phyloP scores from a whole-genome alignment of 31 red algal genomes.

The Porphyra umbilicalis region DNA sequence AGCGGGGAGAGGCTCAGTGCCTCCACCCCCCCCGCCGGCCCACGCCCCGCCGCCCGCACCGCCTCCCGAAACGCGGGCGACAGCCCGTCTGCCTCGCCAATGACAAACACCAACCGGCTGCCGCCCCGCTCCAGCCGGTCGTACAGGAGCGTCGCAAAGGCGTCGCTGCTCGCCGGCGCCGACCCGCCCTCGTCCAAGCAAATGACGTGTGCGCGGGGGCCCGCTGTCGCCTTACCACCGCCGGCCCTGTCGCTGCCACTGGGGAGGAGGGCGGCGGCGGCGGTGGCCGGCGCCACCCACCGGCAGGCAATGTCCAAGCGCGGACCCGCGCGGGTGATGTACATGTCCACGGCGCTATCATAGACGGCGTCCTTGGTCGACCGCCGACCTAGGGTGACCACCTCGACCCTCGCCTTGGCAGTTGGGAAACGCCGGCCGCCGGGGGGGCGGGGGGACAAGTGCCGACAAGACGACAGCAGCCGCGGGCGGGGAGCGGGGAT shows the following conservation, averaged over 20 bases:
- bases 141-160: constrained; percentile 50
- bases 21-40: constrained; percentile 1
- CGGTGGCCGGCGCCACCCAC: constrained; percentile 14
- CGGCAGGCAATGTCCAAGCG: constrained; percentile 7
- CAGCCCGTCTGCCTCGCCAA: constrained; percentile 66
- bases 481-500: background rate
- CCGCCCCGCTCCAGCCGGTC: constrained; percentile 26
- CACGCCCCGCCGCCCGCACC: background rate
- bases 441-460: background rate
- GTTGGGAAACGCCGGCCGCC: background rate
- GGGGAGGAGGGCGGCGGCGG: background rate
- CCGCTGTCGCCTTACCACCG: background rate
- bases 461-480: background rate
- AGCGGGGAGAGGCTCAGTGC: constrained; percentile 39
- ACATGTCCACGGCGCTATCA: constrained; percentile 10
- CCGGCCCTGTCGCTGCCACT: background rate
- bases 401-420: constrained; percentile 23
- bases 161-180: constrained; percentile 24
- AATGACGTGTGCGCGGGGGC: constrained; percentile 11
- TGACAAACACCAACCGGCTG: constrained; percentile 42
- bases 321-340: constrained; percentile 18
- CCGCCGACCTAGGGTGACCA: constrained; percentile 29
- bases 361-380: constrained; percentile 30
- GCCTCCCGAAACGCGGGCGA: constrained; percentile 18
- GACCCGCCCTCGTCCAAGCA: constrained; percentile 35